Percentiles rank a stretch among this genome's conserved stretches.
These are phyloP conservation scores for Phaeophleospora eucalypticola DNA, from an alignment of 2,329 filamentous ascomycete species.

Conservation along the genomic window DNA sequence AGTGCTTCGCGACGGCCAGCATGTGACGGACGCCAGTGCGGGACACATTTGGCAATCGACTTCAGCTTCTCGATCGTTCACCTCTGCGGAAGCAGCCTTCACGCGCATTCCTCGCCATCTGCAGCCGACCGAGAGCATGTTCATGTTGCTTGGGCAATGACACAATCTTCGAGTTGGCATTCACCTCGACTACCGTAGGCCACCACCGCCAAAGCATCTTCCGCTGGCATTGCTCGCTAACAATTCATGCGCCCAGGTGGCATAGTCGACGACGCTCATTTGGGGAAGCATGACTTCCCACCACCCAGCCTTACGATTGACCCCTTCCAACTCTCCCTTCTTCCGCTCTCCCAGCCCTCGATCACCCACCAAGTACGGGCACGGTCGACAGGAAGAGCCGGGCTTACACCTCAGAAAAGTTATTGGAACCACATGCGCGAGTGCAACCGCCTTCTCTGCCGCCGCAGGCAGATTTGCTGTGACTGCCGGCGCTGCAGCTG, in stretches of 20 bases:
- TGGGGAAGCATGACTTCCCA: constrained; percentile 18
- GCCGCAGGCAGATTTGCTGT: constrained; percentile 73
- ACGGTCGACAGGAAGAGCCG: constrained; percentile 40
- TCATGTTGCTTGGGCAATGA: constrained; percentile 8
- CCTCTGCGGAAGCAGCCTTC: background rate
- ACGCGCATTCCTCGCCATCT: background rate
- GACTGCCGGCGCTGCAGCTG: constrained; percentile 88
- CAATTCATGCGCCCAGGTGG: constrained; percentile 8
- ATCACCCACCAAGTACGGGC: constrained; percentile 52
- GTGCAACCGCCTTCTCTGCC: constrained; percentile 80
- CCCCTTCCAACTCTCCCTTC: constrained; percentile 70
- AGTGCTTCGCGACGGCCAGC: too few species aligned
- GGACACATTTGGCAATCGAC: too few species aligned
- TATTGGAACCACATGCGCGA: constrained; percentile 83
- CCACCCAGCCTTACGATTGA: constrained; percentile 42
- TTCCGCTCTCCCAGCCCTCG: constrained; percentile 57
- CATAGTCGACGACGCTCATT: constrained; percentile 18
- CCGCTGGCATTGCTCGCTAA: background rate
- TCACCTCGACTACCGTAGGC: constrained; percentile 14
- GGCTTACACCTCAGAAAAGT: constrained; percentile 73
- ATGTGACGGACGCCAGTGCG: too few species aligned
- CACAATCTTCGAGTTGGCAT: constrained; percentile 11
- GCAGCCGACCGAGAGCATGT: background rate
- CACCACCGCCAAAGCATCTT: background rate
- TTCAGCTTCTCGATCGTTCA: background rate